Base-by-base conservation (phyloP, 225 moss, liverwort and hornwort genomes). In the Physcomitrium patens region DNA sequence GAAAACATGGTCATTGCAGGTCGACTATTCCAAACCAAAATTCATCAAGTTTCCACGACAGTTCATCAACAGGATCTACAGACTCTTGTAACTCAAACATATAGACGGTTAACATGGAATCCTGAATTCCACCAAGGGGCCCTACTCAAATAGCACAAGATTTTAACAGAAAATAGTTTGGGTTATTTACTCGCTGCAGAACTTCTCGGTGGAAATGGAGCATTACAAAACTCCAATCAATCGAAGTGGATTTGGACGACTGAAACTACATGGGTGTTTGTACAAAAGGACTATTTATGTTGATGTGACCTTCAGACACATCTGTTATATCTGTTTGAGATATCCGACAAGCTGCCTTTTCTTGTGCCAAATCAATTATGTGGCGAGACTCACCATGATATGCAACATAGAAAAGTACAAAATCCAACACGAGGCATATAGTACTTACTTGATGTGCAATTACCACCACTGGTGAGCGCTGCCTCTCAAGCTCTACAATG, bases 401-500 rank as follows among this genome's bases (percentile, higher is more conserved):
- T 59, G 12, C 46, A 26, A 24, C 47, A 71, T 55, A 51, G 20
- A 13, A 41, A 58, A 58, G 2, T 45, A 17, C 9, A 70, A 69
- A 57, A 37, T 56, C 45, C n/a, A 13, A 46, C 27, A 58, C 41
- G 23, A 60, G 43, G 53, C 52, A 60, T 56, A 56, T 8, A 58
- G 23, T 28, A 55, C 81, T 81, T 71, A 91, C 93, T 73, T 93
- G 91, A 68, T 93, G 93, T 67, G 91, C 93, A 52, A 93, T 88
- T 63, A 93, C 87, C 28, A 93, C 83, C 69, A 93, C 93, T 1
- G 93, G 91, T 37, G 91, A 88, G 7, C 91, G 89, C 61, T 93
- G 93, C 69, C 93, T 86, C 73, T 93, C 93, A 48, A 93, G 91
- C 83, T 93, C 93, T 28, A 93, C 89, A 78, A 93, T 91, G 23